Evolutionary conservation across 495 filamentous ascomycete species (phyloP), one percentile per base, ranked within the genome.

Genomic region (Aspergillus leporis): DNA sequence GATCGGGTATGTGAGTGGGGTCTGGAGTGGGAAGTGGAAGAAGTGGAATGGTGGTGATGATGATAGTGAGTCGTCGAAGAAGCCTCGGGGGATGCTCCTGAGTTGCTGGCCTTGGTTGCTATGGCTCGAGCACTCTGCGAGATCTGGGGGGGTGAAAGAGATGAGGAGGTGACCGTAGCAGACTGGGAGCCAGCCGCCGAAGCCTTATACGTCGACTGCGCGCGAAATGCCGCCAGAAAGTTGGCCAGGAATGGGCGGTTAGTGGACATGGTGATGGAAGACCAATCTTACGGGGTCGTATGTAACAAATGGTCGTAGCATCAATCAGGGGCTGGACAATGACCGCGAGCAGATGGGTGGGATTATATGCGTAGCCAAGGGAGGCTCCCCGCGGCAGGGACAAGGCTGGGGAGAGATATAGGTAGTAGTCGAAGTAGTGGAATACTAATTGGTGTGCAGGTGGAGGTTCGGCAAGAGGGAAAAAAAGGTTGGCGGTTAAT

Each of bases 241-340:
- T 89, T 91, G 56, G 88, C 85, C 61, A 95, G 81, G 81, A 93
- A 93, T 55, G 91, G 89, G 40, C 90, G 81, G 77, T 93, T 91
- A 57, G 88, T 90, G 0, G 89, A 70, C 77, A 79, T 78, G 57
- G 25, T 55, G 46, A 41, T 14, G 14, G 6, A 38, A 38, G 34
- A 38, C 34, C 38, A 41, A 14, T 41, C 38, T 18, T n/a, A 41
- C 38, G 14, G n/a, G 13, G 16, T 16, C 2, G 16, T 12, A 18
- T 41, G 38, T 9, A 14, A 8, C 25, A 36, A 14, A 10, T 9
- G 10, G 38, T 41, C 5, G 16, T 41, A 41, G 38, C 38, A 41
- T 41, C 10, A 41, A 41, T 41, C 38, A 41, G 14, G 16, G 38
- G 38, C 1, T 41, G 5, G 6, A n/a, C 38, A 41, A 41, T 16